These are phyloP conservation scores for Vitrella brassicaformis DNA, from an alignment of 73 alveolate genomes.

Conservation along the genomic window DNA sequence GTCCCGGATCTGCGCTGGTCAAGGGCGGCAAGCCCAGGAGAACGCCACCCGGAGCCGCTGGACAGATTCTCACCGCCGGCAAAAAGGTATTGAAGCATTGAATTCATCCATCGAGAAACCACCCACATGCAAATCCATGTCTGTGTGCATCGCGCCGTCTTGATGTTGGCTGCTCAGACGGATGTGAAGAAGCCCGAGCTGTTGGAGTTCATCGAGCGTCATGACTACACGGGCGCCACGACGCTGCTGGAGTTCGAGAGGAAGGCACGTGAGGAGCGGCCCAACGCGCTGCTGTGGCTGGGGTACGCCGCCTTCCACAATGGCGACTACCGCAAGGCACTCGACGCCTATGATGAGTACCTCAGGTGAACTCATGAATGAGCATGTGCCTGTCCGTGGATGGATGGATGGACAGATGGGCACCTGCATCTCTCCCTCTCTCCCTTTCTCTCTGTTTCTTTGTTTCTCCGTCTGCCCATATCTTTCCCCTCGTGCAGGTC, in stretches of 20 bases:
- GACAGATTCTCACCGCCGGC: not conserved
- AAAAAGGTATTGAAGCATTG: too few species aligned
- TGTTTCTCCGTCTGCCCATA: too few species aligned
- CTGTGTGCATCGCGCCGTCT: too few species aligned
- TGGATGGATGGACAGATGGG: not conserved
- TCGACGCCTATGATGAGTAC: constrained; percentile 73
- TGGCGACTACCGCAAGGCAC: constrained; percentile 78
- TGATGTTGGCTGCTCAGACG: too few species aligned
- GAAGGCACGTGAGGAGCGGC: constrained; percentile 58
- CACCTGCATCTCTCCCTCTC: too few species aligned
- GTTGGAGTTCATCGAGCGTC: not conserved
- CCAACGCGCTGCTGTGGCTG: constrained; percentile 55
- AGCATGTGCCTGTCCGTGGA: too few species aligned
- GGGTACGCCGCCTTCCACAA: constrained; percentile 74
- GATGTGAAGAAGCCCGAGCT: not conserved
- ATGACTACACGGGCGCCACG: constrained; percentile 58
- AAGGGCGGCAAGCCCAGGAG: not conserved
- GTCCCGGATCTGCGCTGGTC: not conserved
- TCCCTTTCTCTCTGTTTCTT: too few species aligned
- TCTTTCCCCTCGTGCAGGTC: too few species aligned
- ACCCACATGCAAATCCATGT: too few species aligned
- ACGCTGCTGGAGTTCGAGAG: constrained; percentile 57
- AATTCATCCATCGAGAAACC: too few species aligned
- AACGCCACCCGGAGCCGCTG: not conserved
- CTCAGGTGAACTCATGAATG: too few species aligned